Evolutionary conservation across 169 alveolate genomes (phyloP).

Genomic region (Perkinsus olseni): DNA sequence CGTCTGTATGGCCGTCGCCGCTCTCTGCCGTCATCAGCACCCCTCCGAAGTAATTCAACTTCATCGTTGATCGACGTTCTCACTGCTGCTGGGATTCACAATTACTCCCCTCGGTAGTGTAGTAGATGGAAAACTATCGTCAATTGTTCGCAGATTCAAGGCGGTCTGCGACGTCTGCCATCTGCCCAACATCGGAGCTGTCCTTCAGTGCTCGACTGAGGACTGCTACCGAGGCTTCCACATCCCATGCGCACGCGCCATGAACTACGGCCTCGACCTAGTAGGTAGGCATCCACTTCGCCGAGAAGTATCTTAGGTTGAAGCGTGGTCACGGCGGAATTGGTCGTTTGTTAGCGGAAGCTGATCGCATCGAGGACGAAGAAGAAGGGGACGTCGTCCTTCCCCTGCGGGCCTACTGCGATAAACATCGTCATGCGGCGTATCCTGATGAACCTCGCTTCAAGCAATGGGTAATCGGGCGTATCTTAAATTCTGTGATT

Average conservation of each 20-base stretch:
- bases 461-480: background rate
- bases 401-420: background rate
- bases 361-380: background rate
- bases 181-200: background rate
- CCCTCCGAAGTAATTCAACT: no score
- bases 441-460: background rate
- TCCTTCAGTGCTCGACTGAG: background rate
- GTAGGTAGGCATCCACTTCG: background rate
- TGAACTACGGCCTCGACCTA: background rate
- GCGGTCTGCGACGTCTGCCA: background rate
- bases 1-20: no score
- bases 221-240: background rate
- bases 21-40: no score
- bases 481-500: background rate
- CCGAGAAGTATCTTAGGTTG: background rate
- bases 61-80: background rate
- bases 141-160: background rate
- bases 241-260: background rate
- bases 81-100: background rate
- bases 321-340: background rate
- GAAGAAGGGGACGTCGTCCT: background rate
- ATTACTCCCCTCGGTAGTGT: background rate
- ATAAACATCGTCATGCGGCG: background rate
- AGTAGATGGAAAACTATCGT: background rate
- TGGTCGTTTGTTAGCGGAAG: background rate